A percentile compares a stretch with the other conserved stretches of the same genome.
Evolutionary conservation across 176 grass and related monocot genomes (phyloP).

Genomic region (Cocos nucifera): DNA sequence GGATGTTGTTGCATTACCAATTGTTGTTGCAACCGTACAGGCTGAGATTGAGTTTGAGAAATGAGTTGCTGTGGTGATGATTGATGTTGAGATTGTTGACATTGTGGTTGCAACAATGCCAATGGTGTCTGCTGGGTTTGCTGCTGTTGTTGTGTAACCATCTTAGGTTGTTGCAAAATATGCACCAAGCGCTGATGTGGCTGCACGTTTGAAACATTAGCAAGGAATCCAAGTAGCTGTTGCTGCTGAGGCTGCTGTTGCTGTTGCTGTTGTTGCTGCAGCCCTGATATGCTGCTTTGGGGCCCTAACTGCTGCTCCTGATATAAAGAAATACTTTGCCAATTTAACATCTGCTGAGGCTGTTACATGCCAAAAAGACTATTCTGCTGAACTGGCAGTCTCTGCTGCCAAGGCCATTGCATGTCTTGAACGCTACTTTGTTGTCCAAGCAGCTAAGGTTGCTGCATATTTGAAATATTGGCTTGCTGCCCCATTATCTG

Average conservation of each 20-base stretch:
- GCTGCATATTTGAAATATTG: constrained; percentile 38
- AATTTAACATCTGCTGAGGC: constrained; percentile 63
- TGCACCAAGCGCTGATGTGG: constrained; percentile 34
- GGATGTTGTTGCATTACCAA: constrained; percentile 48
- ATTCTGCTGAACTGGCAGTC: constrained; percentile 62
- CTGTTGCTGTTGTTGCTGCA: constrained; percentile 44
- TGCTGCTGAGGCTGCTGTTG: background rate
- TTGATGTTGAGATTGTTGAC: constrained; percentile 60
- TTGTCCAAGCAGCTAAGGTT: constrained; percentile 50
- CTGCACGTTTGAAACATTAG: constrained; percentile 46
- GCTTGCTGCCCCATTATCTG: constrained; percentile 38
- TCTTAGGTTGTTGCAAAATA: constrained; percentile 43
- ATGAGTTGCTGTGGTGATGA: constrained; percentile 66
- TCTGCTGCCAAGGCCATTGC: constrained; percentile 43
- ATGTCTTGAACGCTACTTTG: constrained; percentile 53
- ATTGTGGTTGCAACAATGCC: constrained; percentile 47
- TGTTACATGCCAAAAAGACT: constrained; percentile 71
- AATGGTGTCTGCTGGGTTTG: constrained; percentile 53
- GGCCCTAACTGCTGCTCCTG: constrained; percentile 46
- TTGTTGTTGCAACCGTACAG: constrained; percentile 47
- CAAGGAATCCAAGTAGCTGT: constrained; percentile 36
- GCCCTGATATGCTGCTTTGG: constrained; percentile 48
- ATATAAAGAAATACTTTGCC: constrained; percentile 54
- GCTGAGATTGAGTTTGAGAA: constrained; percentile 53
- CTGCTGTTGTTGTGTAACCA: constrained; percentile 38